Base-by-base conservation (phyloP, 1,139 yeast genomes). In the Suhomyces yuchorum region DNA sequence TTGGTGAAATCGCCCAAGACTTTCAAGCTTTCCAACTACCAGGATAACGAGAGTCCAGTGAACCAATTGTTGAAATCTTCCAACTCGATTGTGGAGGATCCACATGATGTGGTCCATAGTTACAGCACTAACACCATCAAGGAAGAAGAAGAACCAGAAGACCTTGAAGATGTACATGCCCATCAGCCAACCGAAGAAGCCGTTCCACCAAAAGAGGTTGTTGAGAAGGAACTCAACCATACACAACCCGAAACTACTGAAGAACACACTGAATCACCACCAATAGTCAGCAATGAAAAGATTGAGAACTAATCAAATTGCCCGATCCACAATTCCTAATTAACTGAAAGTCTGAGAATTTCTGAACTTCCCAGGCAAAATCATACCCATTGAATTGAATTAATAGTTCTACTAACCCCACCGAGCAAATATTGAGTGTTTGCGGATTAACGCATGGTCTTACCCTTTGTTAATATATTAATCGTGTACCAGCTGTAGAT, bases 1-100 rank as follows among this genome's bases (percentile, higher is more conserved):
- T 59, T 73, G 46, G 78, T 73, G 2, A 75, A 74, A 51, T 71
- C 77, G 2, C 80, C 80, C 19, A 75, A 75, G 56, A 73, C 75
- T 0, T 74, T 66, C 53, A 66, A 77, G 18, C 63, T 75, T 48
- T 62, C 77, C 5, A 63, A 71, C 51, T 69, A 62, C 53, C 69
- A 70, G 39, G 76, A 70, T 39, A 61, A 60, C 36, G 75, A 68
- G 51, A 70, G 75, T 51, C 78, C 78, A 4, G 63, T 73, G 22
- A 65, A 62, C 44, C 77, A 72, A 53, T 63, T 73, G 50, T 58
- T 72, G 41, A 65, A 66, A 44, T 55, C 68, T 8, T 47, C 64
- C 3, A 56, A 56, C n/a, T 57, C 61, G 7, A 37, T 34, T 38
- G 44, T 44, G 23, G 56, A 53, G 38, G 47, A 46, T 20, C 49